Evolutionary conservation across 441 rosid genomes (phyloP), one percentile per base, ranked within the genome.

Genomic region (Theobroma grandiflorum): DNA sequence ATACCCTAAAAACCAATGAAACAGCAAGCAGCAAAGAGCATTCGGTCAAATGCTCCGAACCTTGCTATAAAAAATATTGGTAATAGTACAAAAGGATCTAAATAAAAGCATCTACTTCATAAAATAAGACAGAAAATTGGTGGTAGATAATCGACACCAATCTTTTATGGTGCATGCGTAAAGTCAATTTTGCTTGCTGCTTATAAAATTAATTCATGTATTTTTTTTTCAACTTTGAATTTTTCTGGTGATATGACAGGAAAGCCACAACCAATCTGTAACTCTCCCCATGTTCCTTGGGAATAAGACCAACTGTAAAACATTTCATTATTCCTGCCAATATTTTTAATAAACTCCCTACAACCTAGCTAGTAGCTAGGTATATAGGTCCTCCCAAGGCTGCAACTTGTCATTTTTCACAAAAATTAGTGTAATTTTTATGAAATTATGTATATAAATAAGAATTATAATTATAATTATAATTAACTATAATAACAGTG

Each of bases 71-170:
- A 70, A 49, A 2, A 1, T 12, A 70, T 10, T 45, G 2, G 14
- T 49, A 70, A 31, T 70, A 33, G 62, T 72, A 52, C 45, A 53
- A 72, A 53, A 72, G 76, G 53, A 53, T 72, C 76, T 72, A 72
- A 72, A 72, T 35, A n/a, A 72, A 37, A 53, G 76, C 63, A 72
- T 52, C 75, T n/a, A 35, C 5, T 10, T 72, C 1, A 37, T 18
- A 35, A 10, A 72, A 72, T 55, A 55, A 59, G 2, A 6, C 1
- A 2, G 33, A 31, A 31, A 65, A 66, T 66, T 66, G 40, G 12
- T 37, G 45, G 31, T 66, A 1, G 31, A 3, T 8, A 40, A 40
- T 66, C 6, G 53, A 42, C 26, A 4, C 11, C 26, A 71, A 50
- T 33, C 75, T 63, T 71, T 68, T 7, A 11, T 68, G 55, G 45